Conservation (phyloP, 805 yeast species). For the Metschnikowia reukaufii region DNA sequence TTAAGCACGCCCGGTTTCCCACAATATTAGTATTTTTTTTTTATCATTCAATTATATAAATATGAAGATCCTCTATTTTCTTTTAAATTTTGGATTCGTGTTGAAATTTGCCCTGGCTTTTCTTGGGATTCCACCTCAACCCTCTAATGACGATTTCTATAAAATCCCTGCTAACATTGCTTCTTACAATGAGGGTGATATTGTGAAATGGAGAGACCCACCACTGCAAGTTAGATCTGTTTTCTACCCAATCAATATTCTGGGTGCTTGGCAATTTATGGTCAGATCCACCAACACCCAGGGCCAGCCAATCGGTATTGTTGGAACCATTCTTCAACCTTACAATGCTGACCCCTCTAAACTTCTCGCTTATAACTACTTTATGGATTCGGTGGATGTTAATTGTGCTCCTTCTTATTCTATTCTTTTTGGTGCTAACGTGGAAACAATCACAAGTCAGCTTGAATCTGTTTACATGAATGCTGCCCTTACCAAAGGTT, state of each 20-base stretch:
- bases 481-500: no score
- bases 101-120: slow-evolving; percentile 1
- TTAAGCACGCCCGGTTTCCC: no score
- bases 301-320: background rate
- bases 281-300: background rate
- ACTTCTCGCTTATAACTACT: no score
- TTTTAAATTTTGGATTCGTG: background rate
- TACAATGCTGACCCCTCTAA: background rate
- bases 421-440: no score
- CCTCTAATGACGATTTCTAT: slow-evolving; percentile 13
- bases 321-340: background rate
- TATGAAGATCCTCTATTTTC: background rate
- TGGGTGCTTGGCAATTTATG: background rate
- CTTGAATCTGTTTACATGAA: no score
- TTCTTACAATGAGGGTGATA: background rate
- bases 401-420: no score
- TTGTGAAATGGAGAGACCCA: background rate
- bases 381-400: no score
- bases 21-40: no score
- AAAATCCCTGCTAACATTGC: slow-evolving; percentile 5
- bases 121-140: slow-evolving; percentile 1
- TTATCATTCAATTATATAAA: no score
- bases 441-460: no score
- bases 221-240: background rate
- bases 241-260: background rate